phyloP scores from a whole-genome alignment of 2,329 filamentous ascomycete species.

The Claviceps fusiformis region DNA sequence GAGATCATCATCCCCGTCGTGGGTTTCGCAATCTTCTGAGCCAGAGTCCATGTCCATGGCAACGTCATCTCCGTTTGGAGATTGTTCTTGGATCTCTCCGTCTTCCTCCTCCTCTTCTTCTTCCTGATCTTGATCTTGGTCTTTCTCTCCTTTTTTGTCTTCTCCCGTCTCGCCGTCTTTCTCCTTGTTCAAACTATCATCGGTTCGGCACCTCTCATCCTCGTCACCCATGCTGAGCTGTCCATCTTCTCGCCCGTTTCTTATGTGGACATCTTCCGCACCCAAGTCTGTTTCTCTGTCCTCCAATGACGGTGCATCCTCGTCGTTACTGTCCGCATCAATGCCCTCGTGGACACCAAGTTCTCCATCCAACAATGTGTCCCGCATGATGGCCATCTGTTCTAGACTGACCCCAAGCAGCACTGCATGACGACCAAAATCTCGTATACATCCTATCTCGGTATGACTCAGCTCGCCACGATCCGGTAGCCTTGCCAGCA shows the following conservation, averaged over 20 bases:
- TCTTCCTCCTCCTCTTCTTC: constrained; percentile 8
- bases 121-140: constrained; percentile 6
- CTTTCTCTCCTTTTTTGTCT: constrained; percentile 6
- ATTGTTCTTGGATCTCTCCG: constrained; percentile 1
- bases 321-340: constrained; percentile 28
- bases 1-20: constrained; percentile 23
- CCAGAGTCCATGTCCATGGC: constrained; percentile 29
- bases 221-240: constrained; percentile 4
- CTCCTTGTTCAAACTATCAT: not conserved
- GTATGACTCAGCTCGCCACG: constrained; percentile 61
- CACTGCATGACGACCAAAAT: constrained; percentile 66
- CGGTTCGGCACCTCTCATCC: constrained; percentile 7
- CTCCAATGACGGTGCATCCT: constrained; percentile 21
- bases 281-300: constrained; percentile 8
- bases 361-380: constrained; percentile 26
- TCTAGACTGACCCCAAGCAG: constrained; percentile 40
- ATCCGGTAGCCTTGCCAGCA: constrained; percentile 63
- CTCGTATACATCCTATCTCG: constrained; percentile 63
- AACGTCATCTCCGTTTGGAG: constrained; percentile 18
- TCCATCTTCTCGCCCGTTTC: not conserved
- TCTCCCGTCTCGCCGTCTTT: constrained; percentile 3
- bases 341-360: constrained; percentile 31
- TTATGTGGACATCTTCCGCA: not conserved
- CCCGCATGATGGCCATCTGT: constrained; percentile 35
- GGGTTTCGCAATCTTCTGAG: constrained; percentile 19